Conservation (phyloP, 2,329 filamentous ascomycete genomes). For the Fonsecaea erecta region DNA sequence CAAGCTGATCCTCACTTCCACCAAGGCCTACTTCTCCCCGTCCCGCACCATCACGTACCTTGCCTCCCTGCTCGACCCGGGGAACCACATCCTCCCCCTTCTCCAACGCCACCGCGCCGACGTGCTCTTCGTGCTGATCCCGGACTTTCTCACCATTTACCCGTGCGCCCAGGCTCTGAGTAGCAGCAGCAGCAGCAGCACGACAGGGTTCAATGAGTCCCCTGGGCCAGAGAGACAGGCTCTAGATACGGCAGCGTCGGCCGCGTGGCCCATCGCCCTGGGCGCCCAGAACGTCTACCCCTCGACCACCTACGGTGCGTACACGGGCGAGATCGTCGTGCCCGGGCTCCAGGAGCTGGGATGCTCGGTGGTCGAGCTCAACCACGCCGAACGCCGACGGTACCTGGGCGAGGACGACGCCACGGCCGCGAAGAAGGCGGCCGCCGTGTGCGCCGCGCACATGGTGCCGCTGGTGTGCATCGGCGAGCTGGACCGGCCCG, state of each 20-base stretch:
- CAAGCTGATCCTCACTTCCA: constrained; percentile 72
- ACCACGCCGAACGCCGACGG: constrained; percentile 76
- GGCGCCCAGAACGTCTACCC: constrained; percentile 78
- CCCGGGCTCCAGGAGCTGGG: constrained; percentile 69
- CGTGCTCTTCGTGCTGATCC: constrained; percentile 75
- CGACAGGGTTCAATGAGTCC: too few relatives aligned
- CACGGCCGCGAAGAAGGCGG: constrained; percentile 69
- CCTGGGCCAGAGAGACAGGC: too few relatives aligned
- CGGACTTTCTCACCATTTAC: constrained; percentile 72
- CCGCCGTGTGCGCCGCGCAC: constrained; percentile 68
- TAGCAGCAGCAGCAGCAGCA: too few relatives aligned
- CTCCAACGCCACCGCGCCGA: constrained; percentile 48
- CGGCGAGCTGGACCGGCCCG: constrained; percentile 66
- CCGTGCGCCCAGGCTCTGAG: constrained; percentile 51
- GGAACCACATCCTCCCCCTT: constrained; percentile 50
- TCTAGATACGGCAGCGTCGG: constrained; percentile 45
- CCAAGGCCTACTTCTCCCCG: constrained; percentile 81
- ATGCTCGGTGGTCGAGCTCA: constrained; percentile 74
- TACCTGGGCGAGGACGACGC: constrained; percentile 77
- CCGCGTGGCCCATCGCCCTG: constrained; percentile 59
- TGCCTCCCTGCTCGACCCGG: constrained; percentile 53
- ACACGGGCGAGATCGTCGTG: constrained; percentile 78
- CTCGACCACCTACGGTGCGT: constrained; percentile 69
- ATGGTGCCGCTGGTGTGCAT: constrained; percentile 81
- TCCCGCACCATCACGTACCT: constrained; percentile 64